Conservation (phyloP, 345 rosid species). For the Eucalyptus victrix region DNA sequence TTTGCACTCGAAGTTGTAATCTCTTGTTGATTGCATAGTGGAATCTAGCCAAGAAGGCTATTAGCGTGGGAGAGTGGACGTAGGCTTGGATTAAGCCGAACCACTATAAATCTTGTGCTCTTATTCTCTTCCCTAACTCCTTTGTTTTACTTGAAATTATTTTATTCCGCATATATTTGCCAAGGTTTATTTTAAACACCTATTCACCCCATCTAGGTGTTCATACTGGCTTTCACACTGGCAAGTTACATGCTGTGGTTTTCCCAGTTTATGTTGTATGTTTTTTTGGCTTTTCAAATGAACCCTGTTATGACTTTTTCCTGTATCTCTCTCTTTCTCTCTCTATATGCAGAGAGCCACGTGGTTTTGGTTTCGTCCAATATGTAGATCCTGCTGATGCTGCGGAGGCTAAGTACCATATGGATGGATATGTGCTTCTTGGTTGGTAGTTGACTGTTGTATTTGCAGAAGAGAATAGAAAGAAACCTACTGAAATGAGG, state of each 20-base stretch:
- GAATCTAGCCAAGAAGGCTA: too few species aligned
- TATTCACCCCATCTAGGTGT: too few species aligned
- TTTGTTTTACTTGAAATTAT: too few species aligned
- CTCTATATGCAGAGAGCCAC: constrained; percentile 58
- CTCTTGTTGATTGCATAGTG: too few species aligned
- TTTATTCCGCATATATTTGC: too few species aligned
- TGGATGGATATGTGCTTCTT: constrained; percentile 89
- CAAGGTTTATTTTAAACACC: too few species aligned
- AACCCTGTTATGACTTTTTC: not conserved
- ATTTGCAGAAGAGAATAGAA: constrained; percentile 96
- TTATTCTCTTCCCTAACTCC: too few species aligned
- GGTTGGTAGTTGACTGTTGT: constrained; percentile 89
- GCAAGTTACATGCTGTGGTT: constrained; percentile 22
- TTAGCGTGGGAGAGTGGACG: too few species aligned
- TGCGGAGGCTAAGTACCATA: constrained; percentile 73
- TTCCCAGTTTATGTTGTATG: not conserved
- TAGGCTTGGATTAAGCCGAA: too few species aligned
- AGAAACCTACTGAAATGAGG: constrained; percentile 95
- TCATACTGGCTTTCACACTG: too few species aligned
- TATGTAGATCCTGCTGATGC: constrained; percentile 85
- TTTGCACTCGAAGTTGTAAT: too few species aligned
- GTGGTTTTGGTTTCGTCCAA: constrained; percentile 94
- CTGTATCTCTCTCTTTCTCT: not conserved
- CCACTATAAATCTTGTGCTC: too few species aligned
- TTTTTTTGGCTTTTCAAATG: not conserved